Base-by-base conservation (phyloP, 2,329 filamentous ascomycete genomes). In the Hypoxylon sp. region DNA sequence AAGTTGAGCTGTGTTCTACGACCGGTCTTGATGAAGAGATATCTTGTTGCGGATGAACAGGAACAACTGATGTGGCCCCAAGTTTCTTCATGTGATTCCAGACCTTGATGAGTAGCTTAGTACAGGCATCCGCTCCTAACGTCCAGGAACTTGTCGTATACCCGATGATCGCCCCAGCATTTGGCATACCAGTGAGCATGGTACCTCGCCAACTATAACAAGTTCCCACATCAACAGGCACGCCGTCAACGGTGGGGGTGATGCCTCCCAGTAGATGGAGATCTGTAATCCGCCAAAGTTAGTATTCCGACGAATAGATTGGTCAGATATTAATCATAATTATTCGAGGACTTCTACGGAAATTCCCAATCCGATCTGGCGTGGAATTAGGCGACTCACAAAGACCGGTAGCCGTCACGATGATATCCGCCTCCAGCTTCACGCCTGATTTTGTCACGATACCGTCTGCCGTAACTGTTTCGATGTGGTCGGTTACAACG, bases 111-210 rank as follows among this genome's bases (percentile, higher is more conserved):
- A 85, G 77, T 1, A 88, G 79, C 32, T 81, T 80, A 0, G 82
- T 81, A 0, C 84, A 85, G 0, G 83, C 82, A 61, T 91, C 88
- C 0, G 85, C 84, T 1, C 87, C 88, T 0, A 90, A 80, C 0
- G 88, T 91, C 89, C 89, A 91, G 0, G 85, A 84, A 0, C 84
- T 84, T 36, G 87, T 85, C 28, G 85, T 85, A 76, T 90, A 91
- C 5, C 89, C 89, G 11, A 88, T 81, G 23, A 88, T 81, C 69
- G 87, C 82, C 14, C 83, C 80, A 2, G 86, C 67, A 73, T 91
- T 91, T 2, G 89, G 89, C 1, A 91, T 74, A 38, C 86, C 86
- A 67, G 89, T 83, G 0, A 91, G 75, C 88, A 91, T 90, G 48
- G 82, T 79, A 5, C 83, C 80, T 72, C 86, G 86, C 89, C 89